These are phyloP conservation scores for Oryza glumipatula DNA, from an alignment of 176 grass and related monocot genomes.

Conservation along the genomic window DNA sequence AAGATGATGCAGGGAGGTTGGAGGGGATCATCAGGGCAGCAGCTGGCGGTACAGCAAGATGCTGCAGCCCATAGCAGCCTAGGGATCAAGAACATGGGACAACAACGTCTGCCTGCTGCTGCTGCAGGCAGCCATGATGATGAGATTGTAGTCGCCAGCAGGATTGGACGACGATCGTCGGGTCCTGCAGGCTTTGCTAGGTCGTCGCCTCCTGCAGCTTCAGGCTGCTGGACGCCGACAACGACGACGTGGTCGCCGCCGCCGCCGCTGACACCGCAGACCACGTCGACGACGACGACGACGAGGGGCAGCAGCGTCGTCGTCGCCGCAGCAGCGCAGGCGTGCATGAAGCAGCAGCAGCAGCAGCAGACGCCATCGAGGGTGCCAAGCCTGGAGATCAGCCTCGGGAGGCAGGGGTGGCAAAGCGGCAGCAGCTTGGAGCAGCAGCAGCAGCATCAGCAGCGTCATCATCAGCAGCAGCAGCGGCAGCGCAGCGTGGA, in stretches of 20 bases:
- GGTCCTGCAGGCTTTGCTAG: slow-evolving; percentile 19
- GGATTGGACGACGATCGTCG: slow-evolving; percentile 15
- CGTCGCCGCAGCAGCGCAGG: slow-evolving; percentile 27
- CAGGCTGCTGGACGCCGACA: slow-evolving; percentile 20
- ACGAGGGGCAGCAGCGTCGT: neutral
- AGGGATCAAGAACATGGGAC: slow-evolving; percentile 25
- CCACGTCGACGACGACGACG: slow-evolving; percentile 2
- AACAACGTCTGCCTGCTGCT: neutral
- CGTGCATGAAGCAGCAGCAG: slow-evolving; percentile 40
- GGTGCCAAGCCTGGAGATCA: slow-evolving; percentile 82
- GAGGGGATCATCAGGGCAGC: slow-evolving; percentile 19
- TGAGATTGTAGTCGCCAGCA: neutral
- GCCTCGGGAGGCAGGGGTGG: slow-evolving; percentile 85
- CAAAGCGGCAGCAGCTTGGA: slow-evolving; percentile 45
- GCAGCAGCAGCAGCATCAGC: neutral
- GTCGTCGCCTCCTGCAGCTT: neutral
- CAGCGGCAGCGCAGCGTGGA: slow-evolving; percentile 39
- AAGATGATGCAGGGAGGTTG: slow-evolving; percentile 41
- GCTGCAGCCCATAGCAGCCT: slow-evolving; percentile 1
- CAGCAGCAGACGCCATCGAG: slow-evolving; percentile 38
- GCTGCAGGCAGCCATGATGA: neutral
- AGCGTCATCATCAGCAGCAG: neutral
- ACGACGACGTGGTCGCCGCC: neutral
- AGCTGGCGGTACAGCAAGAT: slow-evolving; percentile 24
- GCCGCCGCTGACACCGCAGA: slow-evolving; percentile 4